A percentile compares a stretch with the other conserved stretches of the same genome.
Evolutionary conservation across 345 rosid species (phyloP).

Genomic region (Linum lewisii): DNA sequence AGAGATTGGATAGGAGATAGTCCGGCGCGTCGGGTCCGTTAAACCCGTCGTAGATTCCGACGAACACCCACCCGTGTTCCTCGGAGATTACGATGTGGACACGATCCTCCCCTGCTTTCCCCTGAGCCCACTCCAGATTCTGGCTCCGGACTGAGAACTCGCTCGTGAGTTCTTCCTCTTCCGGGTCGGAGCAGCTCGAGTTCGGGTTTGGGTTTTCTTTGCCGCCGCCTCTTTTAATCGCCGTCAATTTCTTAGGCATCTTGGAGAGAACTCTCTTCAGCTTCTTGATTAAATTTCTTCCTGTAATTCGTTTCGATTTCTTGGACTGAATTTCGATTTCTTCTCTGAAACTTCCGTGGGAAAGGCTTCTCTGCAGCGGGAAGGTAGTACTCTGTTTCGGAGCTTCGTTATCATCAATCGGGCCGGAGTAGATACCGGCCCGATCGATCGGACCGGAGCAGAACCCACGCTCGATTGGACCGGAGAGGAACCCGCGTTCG

Average conservation of each 20-base stretch:
- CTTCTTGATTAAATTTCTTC: neutral
- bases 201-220: neutral
- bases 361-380: neutral
- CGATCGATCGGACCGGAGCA: neutral
- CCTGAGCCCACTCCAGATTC: slow-evolving; percentile 98
- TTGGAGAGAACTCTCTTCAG: slow-evolving; percentile 2
- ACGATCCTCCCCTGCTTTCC: slow-evolving; percentile 98
- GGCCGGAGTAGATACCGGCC: neutral
- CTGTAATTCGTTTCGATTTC: no score
- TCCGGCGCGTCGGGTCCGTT: slow-evolving; percentile 99
- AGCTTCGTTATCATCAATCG: neutral
- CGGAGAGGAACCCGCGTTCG: slow-evolving; percentile 9
- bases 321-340: neutral
- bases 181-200: neutral
- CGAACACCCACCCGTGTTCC: slow-evolving; percentile 93
- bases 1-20: slow-evolving; percentile 78
- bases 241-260: neutral
- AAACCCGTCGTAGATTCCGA: slow-evolving; percentile 98
- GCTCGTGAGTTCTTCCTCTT: neutral
- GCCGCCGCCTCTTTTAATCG: neutral
- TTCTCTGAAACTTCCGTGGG: neutral
- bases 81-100: slow-evolving; percentile 97
- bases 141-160: slow-evolving; percentile 26
- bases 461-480: slow-evolving; percentile 7
- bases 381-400: neutral